Percentiles rank a stretch among this genome's conserved stretches.
Conservation (phyloP, 345 rosid species). For the Mallotus nudiflorus region DNA sequence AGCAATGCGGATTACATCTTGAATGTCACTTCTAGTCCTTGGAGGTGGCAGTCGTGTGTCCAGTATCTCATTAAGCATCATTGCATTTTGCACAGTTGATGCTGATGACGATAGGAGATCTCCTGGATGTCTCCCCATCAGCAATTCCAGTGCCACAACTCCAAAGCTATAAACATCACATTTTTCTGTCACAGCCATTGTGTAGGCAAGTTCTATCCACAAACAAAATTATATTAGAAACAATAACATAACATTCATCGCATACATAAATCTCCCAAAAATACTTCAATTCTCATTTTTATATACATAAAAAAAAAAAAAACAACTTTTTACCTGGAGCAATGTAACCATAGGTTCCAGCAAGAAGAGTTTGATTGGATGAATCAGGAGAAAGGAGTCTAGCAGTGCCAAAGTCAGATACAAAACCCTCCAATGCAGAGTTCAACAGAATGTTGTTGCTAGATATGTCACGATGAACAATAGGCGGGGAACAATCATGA, state of each 20-base stretch:
- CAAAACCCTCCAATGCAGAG: neutral
- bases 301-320: no score
- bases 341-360: constrained; percentile 8
- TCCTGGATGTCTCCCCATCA: constrained; percentile 18
- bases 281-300: no score
- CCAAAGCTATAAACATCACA: constrained; percentile 9
- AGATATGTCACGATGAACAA: neutral
- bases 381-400: constrained; percentile 2
- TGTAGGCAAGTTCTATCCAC: neutral
- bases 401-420: neutral
- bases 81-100: neutral
- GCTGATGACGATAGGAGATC: constrained; percentile 16
- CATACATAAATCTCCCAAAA: no score
- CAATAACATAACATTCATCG: no score
- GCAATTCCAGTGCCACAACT: constrained; percentile 1
- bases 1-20: neutral
- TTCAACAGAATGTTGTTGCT: neutral
- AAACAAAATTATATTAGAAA: no score
- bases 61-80: constrained; percentile 13
- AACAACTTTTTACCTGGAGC: constrained; percentile 1
- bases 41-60: constrained; percentile 18
- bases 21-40: neutral
- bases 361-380: constrained; percentile 6
- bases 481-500: neutral
- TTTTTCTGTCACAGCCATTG: constrained; percentile 2